Base-by-base conservation (phyloP, 345 rosid species). In the Salix caprea region DNA sequence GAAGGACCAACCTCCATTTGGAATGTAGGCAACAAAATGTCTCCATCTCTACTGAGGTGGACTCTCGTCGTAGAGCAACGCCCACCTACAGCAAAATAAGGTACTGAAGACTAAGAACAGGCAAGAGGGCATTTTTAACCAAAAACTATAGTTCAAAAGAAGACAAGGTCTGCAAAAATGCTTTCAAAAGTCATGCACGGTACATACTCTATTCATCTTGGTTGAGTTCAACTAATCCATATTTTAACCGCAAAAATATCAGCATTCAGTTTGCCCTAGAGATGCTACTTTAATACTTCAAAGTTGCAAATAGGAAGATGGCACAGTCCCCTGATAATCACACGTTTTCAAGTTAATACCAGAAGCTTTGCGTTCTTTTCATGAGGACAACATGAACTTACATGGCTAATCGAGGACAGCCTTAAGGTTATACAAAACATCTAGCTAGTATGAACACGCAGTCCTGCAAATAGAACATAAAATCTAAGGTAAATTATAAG, bases 51-150 rank as follows among this genome's bases (percentile, higher is more conserved):
- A 60, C 64, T 72, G 39, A 65, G 75, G 73, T 66, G 28, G 54
- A 40, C 77, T 62, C 75, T 71, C 73, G 56, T 74, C 28, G 56
- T 19, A 68, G 79, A 23, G 64, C 78, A 69, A 79, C 39, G 65
- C 69, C 79, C 69, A 76, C 79, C 89, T 86, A 82, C 82, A 70
- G 84, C 81, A 76, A 77, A 72, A 68, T 6, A 23, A 71, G 82
- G 77, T 79, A 77, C 83, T 83, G 65, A 74, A 36, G 56, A 40
- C 50, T 72, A 15, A 78, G 76, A 74, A 70, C 54, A 72, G 50
- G 77, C 72, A 75, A 77, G 72, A 64, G 61, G 67, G 74, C 78
- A 50, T 71, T 75, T 72, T 71, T 34, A 54, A 36, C 65, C 10
- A n/a, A 73, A 60, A 39, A 72, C 69, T 42, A 65, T 36, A 60